A percentile compares a stretch with the other conserved stretches of the same genome.
Conservation (phyloP, 2,329 filamentous ascomycete genomes). For the Lecanicillium sp. region DNA sequence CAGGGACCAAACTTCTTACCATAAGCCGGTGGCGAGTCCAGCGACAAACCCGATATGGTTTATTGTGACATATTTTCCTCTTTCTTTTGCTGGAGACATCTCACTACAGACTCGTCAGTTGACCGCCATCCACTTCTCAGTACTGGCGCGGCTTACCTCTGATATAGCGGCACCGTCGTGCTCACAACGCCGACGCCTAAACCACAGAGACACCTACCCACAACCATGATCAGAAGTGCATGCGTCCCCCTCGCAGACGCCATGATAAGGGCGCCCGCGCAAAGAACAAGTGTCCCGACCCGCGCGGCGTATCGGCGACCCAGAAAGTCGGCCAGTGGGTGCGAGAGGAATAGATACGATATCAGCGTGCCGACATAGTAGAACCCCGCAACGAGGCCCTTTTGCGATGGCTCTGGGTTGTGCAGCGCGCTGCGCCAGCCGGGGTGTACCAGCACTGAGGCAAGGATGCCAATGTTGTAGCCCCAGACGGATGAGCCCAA, state of each 20-base stretch:
- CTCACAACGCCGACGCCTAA: conserved; percentile 49
- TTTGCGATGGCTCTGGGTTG: conserved; percentile 38
- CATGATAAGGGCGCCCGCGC: conserved; percentile 44
- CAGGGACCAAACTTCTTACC: conserved; percentile 30
- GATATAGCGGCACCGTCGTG: conserved; percentile 52
- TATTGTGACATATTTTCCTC: conserved; percentile 51
- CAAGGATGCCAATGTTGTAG: conserved; percentile 53
- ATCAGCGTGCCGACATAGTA: conserved; percentile 53
- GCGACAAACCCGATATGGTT: conserved; percentile 54
- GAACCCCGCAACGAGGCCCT: conserved; percentile 48
- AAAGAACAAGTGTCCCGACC: conserved; percentile 39
- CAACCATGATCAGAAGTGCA: conserved; percentile 42
- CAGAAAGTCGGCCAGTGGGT: conserved; percentile 43
- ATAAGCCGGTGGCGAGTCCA: conserved; percentile 48
- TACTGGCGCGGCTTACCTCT: conserved; percentile 34
- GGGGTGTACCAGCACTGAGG: conserved; percentile 49
- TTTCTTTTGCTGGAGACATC: conserved; percentile 45
- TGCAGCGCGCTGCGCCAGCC: conserved; percentile 45
- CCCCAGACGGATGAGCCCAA: conserved; percentile 53
- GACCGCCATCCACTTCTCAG: no score
- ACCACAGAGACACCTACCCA: conserved; percentile 46
- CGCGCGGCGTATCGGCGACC: conserved; percentile 48
- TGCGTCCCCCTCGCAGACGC: conserved; percentile 34
- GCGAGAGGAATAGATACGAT: conserved; percentile 50
- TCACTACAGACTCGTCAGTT: conserved; percentile 33